A percentile compares a stretch with the other conserved stretches of the same genome.
These are phyloP conservation scores for Pseudomonodictys pantanalensis DNA, from an alignment of 495 filamentous ascomycete species.

Conservation along the genomic window DNA sequence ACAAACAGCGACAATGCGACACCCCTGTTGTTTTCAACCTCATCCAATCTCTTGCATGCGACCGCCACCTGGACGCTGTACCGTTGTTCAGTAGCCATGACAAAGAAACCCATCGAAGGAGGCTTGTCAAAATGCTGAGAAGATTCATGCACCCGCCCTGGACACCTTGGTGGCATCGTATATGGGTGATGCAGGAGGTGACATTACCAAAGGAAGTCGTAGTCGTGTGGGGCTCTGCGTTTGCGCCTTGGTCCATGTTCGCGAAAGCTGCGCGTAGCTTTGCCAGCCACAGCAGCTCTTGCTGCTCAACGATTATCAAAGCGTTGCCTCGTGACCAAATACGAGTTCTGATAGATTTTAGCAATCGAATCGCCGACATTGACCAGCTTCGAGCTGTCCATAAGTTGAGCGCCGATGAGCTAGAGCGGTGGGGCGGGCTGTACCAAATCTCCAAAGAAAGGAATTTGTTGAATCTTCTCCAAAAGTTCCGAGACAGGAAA, in stretches of 20 bases:
- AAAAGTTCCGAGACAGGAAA: not conserved
- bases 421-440: not conserved
- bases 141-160: constrained; percentile 2
- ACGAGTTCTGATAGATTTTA: not conserved
- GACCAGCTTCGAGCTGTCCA: not conserved
- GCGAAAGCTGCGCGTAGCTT: not conserved
- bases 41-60: not conserved
- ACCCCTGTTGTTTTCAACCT: not conserved
- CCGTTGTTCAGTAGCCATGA: not conserved
- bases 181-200: constrained; percentile 9
- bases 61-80: not conserved
- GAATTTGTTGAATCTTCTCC: not conserved
- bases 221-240: not conserved
- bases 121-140: not conserved
- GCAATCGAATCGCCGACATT: constrained; percentile 2
- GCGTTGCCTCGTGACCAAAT: not conserved
- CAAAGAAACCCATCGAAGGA: not conserved
- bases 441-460: not conserved
- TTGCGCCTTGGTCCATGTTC: constrained; percentile 3
- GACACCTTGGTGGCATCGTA: constrained; percentile 13
- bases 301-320: not conserved
- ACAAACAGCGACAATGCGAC: not conserved
- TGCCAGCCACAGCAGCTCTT: not conserved
- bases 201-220: not conserved
- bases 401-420: not conserved